A percentile compares a stretch with the other conserved stretches of the same genome.
Evolutionary conservation across 805 yeast genomes (phyloP).

Genomic region (Helenozyma rhizophorensis): DNA sequence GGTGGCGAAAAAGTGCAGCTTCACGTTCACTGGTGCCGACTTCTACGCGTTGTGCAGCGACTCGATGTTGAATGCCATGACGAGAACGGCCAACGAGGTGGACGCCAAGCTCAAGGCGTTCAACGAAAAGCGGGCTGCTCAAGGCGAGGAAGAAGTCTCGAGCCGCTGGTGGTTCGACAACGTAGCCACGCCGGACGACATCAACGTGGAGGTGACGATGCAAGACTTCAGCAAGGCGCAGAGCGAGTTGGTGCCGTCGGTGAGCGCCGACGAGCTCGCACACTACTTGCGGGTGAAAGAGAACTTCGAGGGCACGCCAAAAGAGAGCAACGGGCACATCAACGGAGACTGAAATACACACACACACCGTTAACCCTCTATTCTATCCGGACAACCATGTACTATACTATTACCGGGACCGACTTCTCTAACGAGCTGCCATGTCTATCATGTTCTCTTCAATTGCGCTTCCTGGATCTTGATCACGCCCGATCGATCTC

Average conservation of each 20-base stretch:
- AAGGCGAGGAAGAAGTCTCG: conserved; percentile 45
- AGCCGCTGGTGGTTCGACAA: conserved; percentile 91
- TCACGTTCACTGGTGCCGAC: conserved; percentile 96
- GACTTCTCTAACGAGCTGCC: too few relatives aligned
- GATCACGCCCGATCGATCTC: too few relatives aligned
- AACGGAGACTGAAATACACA: background rate
- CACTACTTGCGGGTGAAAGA: conserved; percentile 79
- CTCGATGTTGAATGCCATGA: conserved; percentile 95
- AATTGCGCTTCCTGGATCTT: too few relatives aligned
- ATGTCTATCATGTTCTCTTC: too few relatives aligned
- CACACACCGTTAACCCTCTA: too few relatives aligned
- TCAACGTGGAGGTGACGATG: conserved; percentile 60
- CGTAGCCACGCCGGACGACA: conserved; percentile 63
- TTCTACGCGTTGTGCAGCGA: conserved; percentile 95
- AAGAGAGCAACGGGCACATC: conserved; percentile 1
- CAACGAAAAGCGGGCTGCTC: conserved; percentile 33
- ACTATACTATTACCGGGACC: too few relatives aligned
- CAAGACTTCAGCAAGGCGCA: conserved; percentile 79
- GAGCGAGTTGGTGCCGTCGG: conserved; percentile 72
- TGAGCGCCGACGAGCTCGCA: conserved; percentile 77
- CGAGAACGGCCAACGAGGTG: conserved; percentile 73
- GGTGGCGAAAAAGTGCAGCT: conserved; percentile 72
- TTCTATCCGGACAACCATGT: too few relatives aligned
- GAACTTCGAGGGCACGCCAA: conserved; percentile 68
- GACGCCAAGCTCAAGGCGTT: conserved; percentile 58